Evolutionary conservation across 1,139 yeast species (phyloP).

Genomic region (Blastobotrys serpentis): DNA sequence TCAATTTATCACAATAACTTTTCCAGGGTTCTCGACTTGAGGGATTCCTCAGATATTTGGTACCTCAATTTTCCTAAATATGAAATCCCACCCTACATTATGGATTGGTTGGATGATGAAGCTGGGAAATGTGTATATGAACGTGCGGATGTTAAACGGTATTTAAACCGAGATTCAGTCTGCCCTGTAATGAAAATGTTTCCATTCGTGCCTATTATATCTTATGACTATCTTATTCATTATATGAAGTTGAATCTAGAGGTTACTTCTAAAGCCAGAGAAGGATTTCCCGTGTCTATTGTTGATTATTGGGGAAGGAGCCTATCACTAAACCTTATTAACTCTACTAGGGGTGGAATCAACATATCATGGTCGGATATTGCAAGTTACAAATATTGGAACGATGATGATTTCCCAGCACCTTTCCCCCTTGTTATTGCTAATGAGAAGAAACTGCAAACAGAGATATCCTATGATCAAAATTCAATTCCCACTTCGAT

Average conservation of each 20-base stretch:
- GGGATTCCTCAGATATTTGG: slow-evolving; percentile 61
- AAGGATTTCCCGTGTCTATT: slow-evolving; percentile 67
- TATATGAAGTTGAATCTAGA: slow-evolving; percentile 12
- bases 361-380: slow-evolving; percentile 66
- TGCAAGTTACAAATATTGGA: slow-evolving; percentile 50
- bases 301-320: slow-evolving; percentile 92
- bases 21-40: slow-evolving; percentile 57
- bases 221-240: slow-evolving; percentile 9
- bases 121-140: background rate
- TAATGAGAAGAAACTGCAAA: slow-evolving; percentile 53
- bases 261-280: slow-evolving; percentile 31
- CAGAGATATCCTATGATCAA: background rate
- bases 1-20: slow-evolving; percentile 52
- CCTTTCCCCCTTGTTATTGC: slow-evolving; percentile 85
- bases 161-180: background rate
- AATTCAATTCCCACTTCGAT: slow-evolving; percentile 63
- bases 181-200: background rate
- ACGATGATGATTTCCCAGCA: slow-evolving; percentile 50
- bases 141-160: background rate
- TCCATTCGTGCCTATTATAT: background rate
- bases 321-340: slow-evolving; percentile 65
- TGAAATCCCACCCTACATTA: background rate
- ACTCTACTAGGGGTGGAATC: slow-evolving; percentile 53
- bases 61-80: slow-evolving; percentile 29
- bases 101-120: background rate